A percentile compares a stretch with the other conserved stretches of the same genome.
Evolutionary conservation across 108 stramenopile species (phyloP).

Genomic region (Nitzschia putrida): DNA sequence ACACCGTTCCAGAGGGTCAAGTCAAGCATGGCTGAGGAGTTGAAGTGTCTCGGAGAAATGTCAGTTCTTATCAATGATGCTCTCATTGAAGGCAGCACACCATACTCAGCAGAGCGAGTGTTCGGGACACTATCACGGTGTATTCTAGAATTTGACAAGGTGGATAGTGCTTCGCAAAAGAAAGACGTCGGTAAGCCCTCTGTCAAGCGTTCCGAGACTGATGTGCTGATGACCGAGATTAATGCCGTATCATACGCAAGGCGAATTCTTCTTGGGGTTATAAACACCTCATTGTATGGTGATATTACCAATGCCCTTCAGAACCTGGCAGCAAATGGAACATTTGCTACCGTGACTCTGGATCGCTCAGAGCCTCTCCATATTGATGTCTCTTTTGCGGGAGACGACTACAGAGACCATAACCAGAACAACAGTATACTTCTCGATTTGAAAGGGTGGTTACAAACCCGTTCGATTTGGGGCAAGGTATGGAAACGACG

Average conservation of each 20-base stretch:
- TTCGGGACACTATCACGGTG: conserved; percentile 71
- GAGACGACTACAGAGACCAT: conserved; percentile 43
- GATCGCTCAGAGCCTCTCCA: conserved; percentile 35
- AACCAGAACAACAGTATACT: conserved; percentile 4
- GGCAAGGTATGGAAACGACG: conserved; percentile 57
- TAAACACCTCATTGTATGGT: conserved; percentile 54
- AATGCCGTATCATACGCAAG: conserved; percentile 78
- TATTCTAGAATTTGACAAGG: conserved; percentile 65
- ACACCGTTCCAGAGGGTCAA: conserved; percentile 23
- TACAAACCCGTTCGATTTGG: conserved; percentile 26
- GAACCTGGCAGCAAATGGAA: conserved; percentile 56
- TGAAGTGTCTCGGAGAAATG: conserved; percentile 67
- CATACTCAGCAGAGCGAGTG: conserved; percentile 70
- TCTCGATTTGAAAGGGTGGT: conserved; percentile 37
- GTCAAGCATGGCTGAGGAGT: conserved; percentile 45
- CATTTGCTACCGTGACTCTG: conserved; percentile 30
- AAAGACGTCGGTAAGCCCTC: not conserved
- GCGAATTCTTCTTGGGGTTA: conserved; percentile 64
- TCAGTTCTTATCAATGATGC: conserved; percentile 74
- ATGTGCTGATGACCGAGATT: conserved; percentile 44
- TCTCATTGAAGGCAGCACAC: conserved; percentile 47
- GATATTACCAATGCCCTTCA: conserved; percentile 66
- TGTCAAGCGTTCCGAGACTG: conserved; percentile 26
- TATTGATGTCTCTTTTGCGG: conserved; percentile 52
- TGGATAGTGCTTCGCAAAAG: conserved; percentile 6